These are phyloP conservation scores for Verticillium dahliae DNA, from an alignment of 2,329 filamentous ascomycete species.

Conservation along the genomic window DNA sequence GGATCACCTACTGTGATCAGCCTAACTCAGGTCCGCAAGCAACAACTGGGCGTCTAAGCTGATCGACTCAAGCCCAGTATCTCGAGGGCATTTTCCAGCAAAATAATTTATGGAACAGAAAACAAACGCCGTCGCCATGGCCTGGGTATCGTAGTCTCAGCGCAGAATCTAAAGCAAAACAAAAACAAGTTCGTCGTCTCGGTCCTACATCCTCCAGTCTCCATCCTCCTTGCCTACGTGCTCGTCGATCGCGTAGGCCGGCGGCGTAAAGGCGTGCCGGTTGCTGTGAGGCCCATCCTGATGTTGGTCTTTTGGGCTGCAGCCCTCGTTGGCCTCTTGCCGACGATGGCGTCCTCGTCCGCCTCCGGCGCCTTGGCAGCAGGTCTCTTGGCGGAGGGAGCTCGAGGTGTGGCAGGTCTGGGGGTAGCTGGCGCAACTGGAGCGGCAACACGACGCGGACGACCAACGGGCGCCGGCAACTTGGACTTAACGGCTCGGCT, in stretches of 20 bases:
- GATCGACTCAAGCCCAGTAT: not conserved
- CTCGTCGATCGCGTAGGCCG: not conserved
- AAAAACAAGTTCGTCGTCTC: not conserved
- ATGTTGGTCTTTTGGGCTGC: conserved; percentile 1
- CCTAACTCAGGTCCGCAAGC: not conserved
- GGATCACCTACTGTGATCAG: not conserved
- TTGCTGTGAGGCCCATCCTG: conserved; percentile 1
- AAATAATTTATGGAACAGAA: not conserved
- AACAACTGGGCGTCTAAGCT: not conserved
- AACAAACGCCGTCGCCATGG: not conserved
- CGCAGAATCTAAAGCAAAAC: not conserved
- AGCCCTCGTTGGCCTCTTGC: not conserved
- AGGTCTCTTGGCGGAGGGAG: not conserved
- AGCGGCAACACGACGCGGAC: not conserved
- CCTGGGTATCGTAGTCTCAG: not conserved
- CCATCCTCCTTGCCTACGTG: not conserved
- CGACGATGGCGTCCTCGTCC: not conserved
- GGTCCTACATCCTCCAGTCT: not conserved
- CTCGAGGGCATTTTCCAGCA: not conserved
- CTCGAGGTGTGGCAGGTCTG: not conserved
- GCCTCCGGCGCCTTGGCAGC: not conserved
- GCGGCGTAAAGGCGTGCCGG: not conserved
- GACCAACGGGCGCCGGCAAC: not conserved
- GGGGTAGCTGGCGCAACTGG: not conserved
- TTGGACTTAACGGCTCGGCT: not conserved